These are phyloP conservation scores for Gossypium schwendimanii DNA, from an alignment of 441 rosid genomes.

Conservation along the genomic window DNA sequence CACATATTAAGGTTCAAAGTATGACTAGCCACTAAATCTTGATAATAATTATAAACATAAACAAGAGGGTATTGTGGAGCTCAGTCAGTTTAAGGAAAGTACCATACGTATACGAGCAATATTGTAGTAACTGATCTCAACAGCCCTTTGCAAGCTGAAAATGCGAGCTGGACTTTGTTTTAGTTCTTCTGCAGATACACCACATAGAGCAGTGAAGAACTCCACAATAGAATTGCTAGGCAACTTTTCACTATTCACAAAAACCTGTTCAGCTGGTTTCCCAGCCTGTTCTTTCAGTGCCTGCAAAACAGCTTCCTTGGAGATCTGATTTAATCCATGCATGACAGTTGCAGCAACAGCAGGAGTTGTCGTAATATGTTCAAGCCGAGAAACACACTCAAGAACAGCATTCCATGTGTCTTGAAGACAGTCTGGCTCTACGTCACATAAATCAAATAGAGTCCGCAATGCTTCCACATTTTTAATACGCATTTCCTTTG, in stretches of 20 bases:
- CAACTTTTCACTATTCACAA: constrained; percentile 82
- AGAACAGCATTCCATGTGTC: constrained; percentile 99
- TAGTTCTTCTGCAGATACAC: constrained; percentile 94
- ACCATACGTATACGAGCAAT: constrained; percentile 99
- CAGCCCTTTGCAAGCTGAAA: constrained; percentile 97
- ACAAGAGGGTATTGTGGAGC: neutral
- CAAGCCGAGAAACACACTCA: constrained; percentile 99
- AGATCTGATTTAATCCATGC: constrained; percentile 97
- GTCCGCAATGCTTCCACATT: constrained; percentile 96
- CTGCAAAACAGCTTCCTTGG: constrained; percentile 91
- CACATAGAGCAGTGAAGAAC: constrained; percentile 96
- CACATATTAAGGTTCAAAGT: neutral
- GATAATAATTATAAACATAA: constrained; percentile 7
- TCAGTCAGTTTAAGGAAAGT: constrained; percentile 24
- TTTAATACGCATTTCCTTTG: constrained; percentile 95
- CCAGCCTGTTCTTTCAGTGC: constrained; percentile 88
- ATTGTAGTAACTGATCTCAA: constrained; percentile 98
- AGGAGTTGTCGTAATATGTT: constrained; percentile 83
- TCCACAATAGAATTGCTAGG: constrained; percentile 94
- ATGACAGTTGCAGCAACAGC: constrained; percentile 88
- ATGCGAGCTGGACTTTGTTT: constrained; percentile 98
- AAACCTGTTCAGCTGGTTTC: constrained; percentile 93
- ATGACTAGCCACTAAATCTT: constrained; percentile 8
- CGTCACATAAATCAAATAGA: constrained; percentile 64
- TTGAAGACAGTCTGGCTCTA: constrained; percentile 76